Base-by-base conservation (phyloP, 139 green algal species). In the Tetraselmis striata region DNA sequence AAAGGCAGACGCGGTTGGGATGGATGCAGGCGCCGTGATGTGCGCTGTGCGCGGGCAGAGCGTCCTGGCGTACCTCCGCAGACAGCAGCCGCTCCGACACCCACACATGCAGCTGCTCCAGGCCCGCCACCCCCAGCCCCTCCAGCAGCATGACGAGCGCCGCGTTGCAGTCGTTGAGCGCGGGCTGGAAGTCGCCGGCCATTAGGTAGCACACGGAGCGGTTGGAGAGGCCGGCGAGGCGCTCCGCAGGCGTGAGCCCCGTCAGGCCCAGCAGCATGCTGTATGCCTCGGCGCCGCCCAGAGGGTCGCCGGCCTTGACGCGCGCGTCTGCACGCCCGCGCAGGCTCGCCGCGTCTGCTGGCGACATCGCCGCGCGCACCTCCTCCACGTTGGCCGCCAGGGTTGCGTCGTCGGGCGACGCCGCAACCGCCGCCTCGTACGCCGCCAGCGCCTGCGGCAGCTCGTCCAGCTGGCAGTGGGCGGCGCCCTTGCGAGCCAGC, bases 401-500 rank as follows among this genome's bases (percentile, higher is more conserved):
- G 5, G 18, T 18, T 67, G 5, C 45, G 45, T 67, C 45, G 45
- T 18, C 45, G 11, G 45, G 45, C 45, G 45, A 5, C 45, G 45
- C 45, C 45, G 5, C 18, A 25, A 5, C 11, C 45, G 45, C 45
- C 45, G 5, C 45, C 45, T 67, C 45, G 45, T 67, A 67, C 45
- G 45, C 5, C 11, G 11, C 18, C 45, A 67, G 18, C 45, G 45
- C 45, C 45, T 67, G 11, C 45, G 5, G 11, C 11, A 67, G 45
- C 18, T 67, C 18, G 45, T 45, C 5, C 11, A 84, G 31, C 30
- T 84, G 75, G 22, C 80, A 74, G 30, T 76, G 75, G 1, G 80
- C 80, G 26, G 45, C 28, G n/a, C 80, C 74, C 5, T 45, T 31
- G 23, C 80, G 74, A 29, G 75, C 75, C 30, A 84, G 31, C 80